phyloP scores from a whole-genome alignment of 148 eudicot genomes.

The Silene uniflora region DNA sequence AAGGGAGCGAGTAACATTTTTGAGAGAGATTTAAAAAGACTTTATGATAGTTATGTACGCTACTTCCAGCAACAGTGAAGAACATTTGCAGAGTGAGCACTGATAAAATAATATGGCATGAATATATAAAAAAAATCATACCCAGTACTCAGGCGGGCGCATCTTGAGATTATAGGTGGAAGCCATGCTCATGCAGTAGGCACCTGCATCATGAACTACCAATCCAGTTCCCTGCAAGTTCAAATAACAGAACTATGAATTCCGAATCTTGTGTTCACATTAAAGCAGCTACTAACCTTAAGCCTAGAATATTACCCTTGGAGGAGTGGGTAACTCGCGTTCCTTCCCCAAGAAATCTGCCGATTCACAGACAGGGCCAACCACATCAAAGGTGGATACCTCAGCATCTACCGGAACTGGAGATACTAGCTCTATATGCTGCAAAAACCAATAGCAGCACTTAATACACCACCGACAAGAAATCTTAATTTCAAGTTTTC shows the following conservation, averaged over 20 bases:
- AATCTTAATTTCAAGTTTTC: too few species aligned
- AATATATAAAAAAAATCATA: conserved; percentile 23
- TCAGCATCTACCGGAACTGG: conserved; percentile 41
- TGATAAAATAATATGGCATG: too few species aligned
- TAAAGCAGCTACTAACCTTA: not conserved
- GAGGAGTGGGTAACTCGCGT: conserved; percentile 74
- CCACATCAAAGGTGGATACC: conserved; percentile 73
- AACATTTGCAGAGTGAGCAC: too few species aligned
- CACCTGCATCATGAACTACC: conserved; percentile 98
- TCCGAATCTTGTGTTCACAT: not conserved
- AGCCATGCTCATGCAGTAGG: conserved; percentile 99
- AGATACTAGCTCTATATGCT: not conserved
- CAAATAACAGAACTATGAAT: not conserved
- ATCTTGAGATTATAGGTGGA: conserved; percentile 98
- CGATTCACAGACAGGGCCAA: conserved; percentile 95
- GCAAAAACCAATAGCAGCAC: not conserved
- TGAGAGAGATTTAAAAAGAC: too few species aligned
- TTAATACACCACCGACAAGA: not conserved
- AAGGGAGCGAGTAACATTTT: too few species aligned
- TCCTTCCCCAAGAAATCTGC: conserved; percentile 97
- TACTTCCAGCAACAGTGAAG: too few species aligned
- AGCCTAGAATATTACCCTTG: conserved; percentile 37
- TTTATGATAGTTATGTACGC: too few species aligned
- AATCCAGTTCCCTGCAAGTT: conserved; percentile 71
- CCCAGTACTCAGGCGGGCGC: conserved; percentile 99